A percentile compares a stretch with the other conserved stretches of the same genome.
These are phyloP conservation scores for Zopfia rhizophila DNA, from an alignment of 2,329 filamentous ascomycete genomes.

Conservation along the genomic window DNA sequence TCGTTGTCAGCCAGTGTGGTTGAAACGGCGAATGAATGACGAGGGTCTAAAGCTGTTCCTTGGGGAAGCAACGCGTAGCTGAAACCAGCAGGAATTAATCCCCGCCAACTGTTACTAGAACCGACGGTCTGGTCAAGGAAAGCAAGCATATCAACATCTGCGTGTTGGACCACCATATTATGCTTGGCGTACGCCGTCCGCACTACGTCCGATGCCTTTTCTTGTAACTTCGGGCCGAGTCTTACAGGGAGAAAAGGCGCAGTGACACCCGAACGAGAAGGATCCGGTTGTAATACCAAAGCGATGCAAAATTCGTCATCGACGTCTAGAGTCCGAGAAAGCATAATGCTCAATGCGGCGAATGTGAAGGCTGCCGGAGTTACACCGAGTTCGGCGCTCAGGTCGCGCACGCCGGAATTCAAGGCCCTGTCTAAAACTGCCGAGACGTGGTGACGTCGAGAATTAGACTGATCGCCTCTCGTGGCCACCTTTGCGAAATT, in stretches of 20 bases:
- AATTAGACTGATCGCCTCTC: too few species aligned
- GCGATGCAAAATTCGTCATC: conserved; percentile 7
- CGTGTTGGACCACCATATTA: background rate
- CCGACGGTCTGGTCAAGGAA: conserved; percentile 2
- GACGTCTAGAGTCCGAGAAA: conserved; percentile 1
- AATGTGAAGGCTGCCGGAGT: background rate
- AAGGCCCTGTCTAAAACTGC: too few species aligned
- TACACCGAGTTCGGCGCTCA: conserved; percentile 1
- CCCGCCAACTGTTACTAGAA: background rate
- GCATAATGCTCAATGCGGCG: conserved; percentile 2
- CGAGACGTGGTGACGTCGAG: too few species aligned
- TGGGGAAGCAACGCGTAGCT: background rate
- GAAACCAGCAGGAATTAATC: conserved; percentile 1
- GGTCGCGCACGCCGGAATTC: background rate
- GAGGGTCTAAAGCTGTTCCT: too few species aligned
- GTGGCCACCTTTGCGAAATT: too few species aligned
- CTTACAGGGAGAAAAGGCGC: conserved; percentile 3
- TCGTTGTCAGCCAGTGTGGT: too few species aligned
- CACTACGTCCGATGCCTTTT: background rate
- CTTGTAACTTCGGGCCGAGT: background rate
- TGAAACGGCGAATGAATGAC: too few species aligned
- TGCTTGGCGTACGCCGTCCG: conserved; percentile 1
- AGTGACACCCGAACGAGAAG: conserved; percentile 2
- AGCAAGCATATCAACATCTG: background rate
- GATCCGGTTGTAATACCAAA: background rate